A percentile compares a stretch with the other conserved stretches of the same genome.
phyloP scores from a whole-genome alignment of 805 yeast genomes.

The Metschnikowia koreensis region DNA sequence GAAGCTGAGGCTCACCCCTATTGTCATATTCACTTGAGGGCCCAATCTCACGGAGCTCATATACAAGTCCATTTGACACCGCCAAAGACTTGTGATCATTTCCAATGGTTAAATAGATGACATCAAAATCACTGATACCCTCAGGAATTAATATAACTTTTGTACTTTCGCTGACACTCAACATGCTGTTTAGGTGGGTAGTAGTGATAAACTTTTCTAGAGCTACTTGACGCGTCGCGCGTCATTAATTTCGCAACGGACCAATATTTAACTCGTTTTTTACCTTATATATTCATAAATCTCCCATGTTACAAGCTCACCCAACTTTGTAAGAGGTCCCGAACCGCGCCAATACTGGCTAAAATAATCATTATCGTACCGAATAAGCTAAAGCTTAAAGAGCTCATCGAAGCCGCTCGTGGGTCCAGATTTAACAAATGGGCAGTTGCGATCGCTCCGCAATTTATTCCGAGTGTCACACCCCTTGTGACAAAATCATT shows the following conservation, averaged over 20 bases:
- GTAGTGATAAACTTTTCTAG: not conserved
- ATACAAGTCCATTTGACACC: slow-evolving; percentile 5
- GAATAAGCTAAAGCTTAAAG: slow-evolving; percentile 65
- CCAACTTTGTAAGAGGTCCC: slow-evolving; percentile 41
- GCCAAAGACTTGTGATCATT: slow-evolving; percentile 9
- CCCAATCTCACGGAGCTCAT: slow-evolving; percentile 18
- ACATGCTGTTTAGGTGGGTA: not conserved
- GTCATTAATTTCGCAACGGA: not conserved
- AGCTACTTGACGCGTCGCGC: slow-evolving; percentile 1
- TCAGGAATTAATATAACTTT: slow-evolving; percentile 15
- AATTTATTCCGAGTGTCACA: slow-evolving; percentile 70
- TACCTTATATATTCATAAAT: not conserved
- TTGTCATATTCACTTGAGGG: slow-evolving; percentile 14
- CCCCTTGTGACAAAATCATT: slow-evolving; percentile 76
- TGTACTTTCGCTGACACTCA: slow-evolving; percentile 6
- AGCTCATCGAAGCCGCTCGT: slow-evolving; percentile 76
- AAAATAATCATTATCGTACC: slow-evolving; percentile 73
- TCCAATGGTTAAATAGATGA: slow-evolving; percentile 4
- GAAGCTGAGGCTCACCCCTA: slow-evolving; percentile 16
- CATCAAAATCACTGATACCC: not conserved
- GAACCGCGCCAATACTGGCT: slow-evolving; percentile 51
- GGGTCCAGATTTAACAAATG: slow-evolving; percentile 68
- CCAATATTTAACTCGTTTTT: not conserved
- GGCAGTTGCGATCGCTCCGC: slow-evolving; percentile 84
- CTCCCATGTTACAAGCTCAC: slow-evolving; percentile 37